phyloP scores from a whole-genome alignment of 164 flowering plant genomes.

The Liriodendron chinense region DNA sequence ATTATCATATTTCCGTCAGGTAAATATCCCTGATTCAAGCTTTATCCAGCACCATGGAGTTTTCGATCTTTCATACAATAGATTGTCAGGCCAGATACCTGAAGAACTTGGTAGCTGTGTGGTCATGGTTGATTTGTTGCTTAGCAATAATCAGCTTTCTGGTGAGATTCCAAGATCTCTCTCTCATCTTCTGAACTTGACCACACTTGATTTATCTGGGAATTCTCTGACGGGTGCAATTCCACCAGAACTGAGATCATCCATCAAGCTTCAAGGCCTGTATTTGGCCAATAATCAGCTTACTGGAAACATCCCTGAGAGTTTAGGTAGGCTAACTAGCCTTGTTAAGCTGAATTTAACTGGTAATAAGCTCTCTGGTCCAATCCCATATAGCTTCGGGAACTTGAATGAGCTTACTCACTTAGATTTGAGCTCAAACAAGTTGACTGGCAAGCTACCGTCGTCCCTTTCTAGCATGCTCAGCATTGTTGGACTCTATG shows the following conservation, averaged over 20 bases:
- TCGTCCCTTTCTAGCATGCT: constrained; percentile 50
- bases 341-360: constrained; percentile 75
- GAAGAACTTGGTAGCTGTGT: constrained; percentile 59
- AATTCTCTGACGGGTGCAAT: constrained; percentile 51
- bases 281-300: constrained; percentile 61
- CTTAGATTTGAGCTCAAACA: constrained; percentile 66
- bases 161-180: constrained; percentile 64
- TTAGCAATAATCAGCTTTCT: constrained; percentile 58
- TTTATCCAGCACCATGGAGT: constrained; percentile 74
- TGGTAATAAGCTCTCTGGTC: constrained; percentile 52
- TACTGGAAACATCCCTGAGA: constrained; percentile 49
- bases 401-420: constrained; percentile 59
- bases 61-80: constrained; percentile 66
- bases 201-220: constrained; percentile 60
- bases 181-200: constrained; percentile 49
- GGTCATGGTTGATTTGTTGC: constrained; percentile 52
- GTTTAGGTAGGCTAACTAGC: constrained; percentile 41
- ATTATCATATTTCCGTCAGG: constrained; percentile 48
- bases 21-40: constrained; percentile 58
- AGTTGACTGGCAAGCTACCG: constrained; percentile 54
- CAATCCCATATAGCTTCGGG: constrained; percentile 51
- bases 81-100: constrained; percentile 58
- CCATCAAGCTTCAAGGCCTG: constrained; percentile 58
- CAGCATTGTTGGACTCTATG: constrained; percentile 66
- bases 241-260: constrained; percentile 44